Base-by-base conservation (phyloP, 1,284 basidiomycete genomes). In the Leccinum subrobustum region DNA sequence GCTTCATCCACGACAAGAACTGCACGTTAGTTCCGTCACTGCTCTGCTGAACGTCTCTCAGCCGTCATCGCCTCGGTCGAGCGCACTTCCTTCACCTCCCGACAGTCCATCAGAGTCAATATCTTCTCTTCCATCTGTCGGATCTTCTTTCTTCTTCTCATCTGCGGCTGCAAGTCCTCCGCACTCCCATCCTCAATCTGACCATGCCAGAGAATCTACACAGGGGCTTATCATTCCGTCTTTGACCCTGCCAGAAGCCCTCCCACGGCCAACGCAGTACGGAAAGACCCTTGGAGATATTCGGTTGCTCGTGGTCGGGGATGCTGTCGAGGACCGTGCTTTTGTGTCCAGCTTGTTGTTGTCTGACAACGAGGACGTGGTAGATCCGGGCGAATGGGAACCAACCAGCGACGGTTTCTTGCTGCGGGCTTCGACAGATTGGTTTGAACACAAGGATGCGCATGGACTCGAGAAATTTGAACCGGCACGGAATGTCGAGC, bases 131-230 rank as follows among this genome's bases (percentile, higher is more conserved):
- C 88, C 88, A 0, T 89, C 87, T 1, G 83, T 88, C 8, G 82
- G 84, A n/a, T 89, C 87, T 1, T 88, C 86, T 0, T 88, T 88
- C 77, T 87, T 90, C 76, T 89, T 89, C 76, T 88, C 86, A 52
- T 88, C 87, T 8, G 84, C 81, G 0, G 83, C 87, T 8, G 83
- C 82, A 1, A 85, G 83, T 63, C 87, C 87, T 7, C 72, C 66
- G 2, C 70, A 76, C 51, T 74, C 76, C 0, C 78, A 79, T 51
- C 70, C 74, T 31, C 79, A 79, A 5, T 73, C 75, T 4, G 81
- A 81, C 61, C 77, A 79, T 57, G 76, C 74, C 59, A 73, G 70
- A 56, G 81, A 82, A 56, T 75, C 74, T 6, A 78, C 78, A 64
- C 77, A 81, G 64, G 80, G 82, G 53, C 80, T 90, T 51, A 83